Base-by-base conservation (phyloP, 768 basidiomycete genomes). In the Boletus speciosus region DNA sequence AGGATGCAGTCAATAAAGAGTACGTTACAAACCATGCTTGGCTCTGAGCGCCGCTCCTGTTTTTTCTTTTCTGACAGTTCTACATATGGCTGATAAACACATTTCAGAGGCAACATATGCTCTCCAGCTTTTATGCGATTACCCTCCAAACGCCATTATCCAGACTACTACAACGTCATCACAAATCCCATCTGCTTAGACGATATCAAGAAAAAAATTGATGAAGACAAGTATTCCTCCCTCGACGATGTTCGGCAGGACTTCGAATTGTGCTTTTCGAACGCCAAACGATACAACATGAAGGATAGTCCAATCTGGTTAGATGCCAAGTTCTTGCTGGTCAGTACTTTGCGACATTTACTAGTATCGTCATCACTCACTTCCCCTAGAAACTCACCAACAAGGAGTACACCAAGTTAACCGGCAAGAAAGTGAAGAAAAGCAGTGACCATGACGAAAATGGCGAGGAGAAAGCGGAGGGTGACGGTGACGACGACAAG, bases 81-180 rank as follows among this genome's bases (percentile, higher is more conserved):
- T 66, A 61, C 63, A 69, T 61, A 57, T 68, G 60, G 62, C 62
- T 57, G 59, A 55, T 60, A 48, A 58, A 51, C 63, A 61, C 62
- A 66, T 64, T 58, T 62, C 62, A 91, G 89, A 56, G 88, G 86
- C 61, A 79, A 81, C 56, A 67, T 74, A 59, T 74, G 89, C 54
- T 83, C 87, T 25, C 58, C 74, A 56, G 82, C 81, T 62, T 93
- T 92, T 70, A 67, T 86, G 64, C 81, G 79, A 54, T 79, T 84
- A 59, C 88, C 88, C 19, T 78, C 83, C 41, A 88, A 85, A 71
- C 81, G 83, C 53, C 75, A 76, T 53, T 92, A 90, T 71, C 82
- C 92, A 38, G 93, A 95, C 74, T 98, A 98, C 73, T 97, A 95
- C 71, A 66, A 71, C 23, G 56, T 86, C 59, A 96, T 95, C 66